Evolutionary conservation across 345 rosid genomes (phyloP).

Genomic region (Citrus cavaleriei): DNA sequence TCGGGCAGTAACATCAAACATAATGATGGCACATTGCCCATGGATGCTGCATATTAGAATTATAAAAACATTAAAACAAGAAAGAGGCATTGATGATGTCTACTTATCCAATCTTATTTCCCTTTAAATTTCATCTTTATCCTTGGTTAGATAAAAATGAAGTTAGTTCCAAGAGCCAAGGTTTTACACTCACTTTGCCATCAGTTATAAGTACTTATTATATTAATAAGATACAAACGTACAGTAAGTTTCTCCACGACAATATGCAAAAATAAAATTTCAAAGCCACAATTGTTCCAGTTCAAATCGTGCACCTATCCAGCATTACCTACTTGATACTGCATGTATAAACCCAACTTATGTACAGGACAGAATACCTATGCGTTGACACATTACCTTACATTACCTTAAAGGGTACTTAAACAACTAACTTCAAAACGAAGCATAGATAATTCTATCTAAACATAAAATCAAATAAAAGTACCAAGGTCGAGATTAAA

Average conservation of each 20-base stretch:
- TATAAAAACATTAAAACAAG: not conserved
- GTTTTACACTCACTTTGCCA: not conserved
- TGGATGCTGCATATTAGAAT: conserved; percentile 64
- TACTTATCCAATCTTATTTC: not conserved
- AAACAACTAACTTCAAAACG: too few species aligned
- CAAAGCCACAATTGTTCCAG: not conserved
- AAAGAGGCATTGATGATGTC: not conserved
- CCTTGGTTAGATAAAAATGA: not conserved
- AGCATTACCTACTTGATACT: not conserved
- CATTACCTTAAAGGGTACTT: too few species aligned
- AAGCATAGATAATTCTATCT: not conserved
- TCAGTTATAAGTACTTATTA: not conserved
- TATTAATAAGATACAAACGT: too few species aligned
- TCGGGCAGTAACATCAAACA: conserved; percentile 97
- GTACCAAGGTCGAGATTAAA: not conserved
- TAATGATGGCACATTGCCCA: conserved; percentile 95
- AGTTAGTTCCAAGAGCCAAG: not conserved
- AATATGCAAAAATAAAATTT: not conserved
- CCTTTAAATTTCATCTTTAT: not conserved
- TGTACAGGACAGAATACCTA: not conserved
- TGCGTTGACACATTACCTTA: not conserved
- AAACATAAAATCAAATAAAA: not conserved
- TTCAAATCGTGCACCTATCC: not conserved
- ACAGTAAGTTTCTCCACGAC: not conserved
- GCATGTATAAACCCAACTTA: not conserved